These are phyloP conservation scores for Starmerella khaoyaiensis DNA, from an alignment of 805 yeast genomes.

Conservation along the genomic window DNA sequence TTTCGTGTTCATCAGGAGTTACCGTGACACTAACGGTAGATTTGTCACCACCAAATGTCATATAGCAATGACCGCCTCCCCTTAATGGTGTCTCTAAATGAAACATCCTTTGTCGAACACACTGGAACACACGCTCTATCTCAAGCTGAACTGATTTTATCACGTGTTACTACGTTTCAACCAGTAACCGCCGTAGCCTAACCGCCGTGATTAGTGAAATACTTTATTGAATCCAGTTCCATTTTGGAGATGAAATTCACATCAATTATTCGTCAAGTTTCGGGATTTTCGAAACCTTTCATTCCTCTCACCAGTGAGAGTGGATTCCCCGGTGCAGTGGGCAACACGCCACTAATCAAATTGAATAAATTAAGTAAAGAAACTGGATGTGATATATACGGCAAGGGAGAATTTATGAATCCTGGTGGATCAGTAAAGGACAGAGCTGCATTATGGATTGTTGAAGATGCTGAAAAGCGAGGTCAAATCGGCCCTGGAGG, in stretches of 20 bases:
- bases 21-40: conserved; percentile 18
- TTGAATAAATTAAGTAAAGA: conserved; percentile 44
- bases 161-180: not conserved
- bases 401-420: conserved; percentile 83
- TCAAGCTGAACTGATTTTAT: not conserved
- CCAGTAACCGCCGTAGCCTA: not conserved
- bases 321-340: conserved; percentile 75
- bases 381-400: conserved; percentile 63
- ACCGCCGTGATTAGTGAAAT: not conserved
- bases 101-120: not conserved
- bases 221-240: conserved; percentile 8
- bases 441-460: conserved; percentile 68
- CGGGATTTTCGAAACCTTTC: conserved; percentile 31
- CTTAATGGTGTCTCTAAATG: not conserved
- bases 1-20: conserved; percentile 1
- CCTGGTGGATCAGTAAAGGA: conserved; percentile 92
- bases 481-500: conserved; percentile 57
- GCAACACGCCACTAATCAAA: conserved; percentile 78
- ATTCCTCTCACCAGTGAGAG: conserved; percentile 51
- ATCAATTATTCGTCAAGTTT: conserved; percentile 8
- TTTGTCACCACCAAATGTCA: conserved; percentile 9
- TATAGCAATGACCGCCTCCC: conserved; percentile 14
- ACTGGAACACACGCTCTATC: not conserved
- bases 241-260: conserved; percentile 8
- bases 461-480: conserved; percentile 62